phyloP scores from a whole-genome alignment of 805 yeast genomes.

The Yamadazyma philogaea region DNA sequence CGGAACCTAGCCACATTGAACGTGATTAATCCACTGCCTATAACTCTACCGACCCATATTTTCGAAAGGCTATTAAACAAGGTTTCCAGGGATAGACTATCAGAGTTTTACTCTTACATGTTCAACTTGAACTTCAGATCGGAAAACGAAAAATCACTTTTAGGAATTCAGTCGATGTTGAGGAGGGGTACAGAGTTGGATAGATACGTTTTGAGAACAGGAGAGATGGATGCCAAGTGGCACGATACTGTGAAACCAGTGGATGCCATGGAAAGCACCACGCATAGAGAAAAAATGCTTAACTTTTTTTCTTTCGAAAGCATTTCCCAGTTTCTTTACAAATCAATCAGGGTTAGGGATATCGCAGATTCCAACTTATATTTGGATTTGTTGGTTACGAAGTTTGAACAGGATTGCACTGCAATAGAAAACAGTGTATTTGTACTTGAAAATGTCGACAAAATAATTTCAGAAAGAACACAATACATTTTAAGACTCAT shows the following conservation, averaged over 20 bases:
- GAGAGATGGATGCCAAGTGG: constrained; percentile 35
- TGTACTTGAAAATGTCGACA: constrained; percentile 15
- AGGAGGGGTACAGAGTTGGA: constrained; percentile 30
- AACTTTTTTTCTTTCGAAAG: constrained; percentile 28
- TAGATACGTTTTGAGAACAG: constrained; percentile 34
- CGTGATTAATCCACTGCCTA: constrained; percentile 21
- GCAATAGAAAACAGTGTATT: constrained; percentile 9
- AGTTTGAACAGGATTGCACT: constrained; percentile 30
- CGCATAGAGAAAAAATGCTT: constrained; percentile 27
- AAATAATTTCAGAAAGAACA: constrained; percentile 18
- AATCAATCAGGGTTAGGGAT: constrained; percentile 24
- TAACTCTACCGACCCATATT: constrained; percentile 16
- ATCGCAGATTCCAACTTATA: constrained; percentile 32
- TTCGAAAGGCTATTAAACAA: constrained; percentile 19
- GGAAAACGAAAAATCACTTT: constrained; percentile 12
- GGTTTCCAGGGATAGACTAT: constrained; percentile 17
- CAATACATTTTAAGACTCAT: constrained; percentile 27
- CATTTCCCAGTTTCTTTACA: constrained; percentile 21
- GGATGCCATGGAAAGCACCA: constrained; percentile 10
- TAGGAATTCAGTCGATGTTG: constrained; percentile 22
- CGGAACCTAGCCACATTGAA: constrained; percentile 22
- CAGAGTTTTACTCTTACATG: constrained; percentile 27
- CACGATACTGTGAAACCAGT: constrained; percentile 26
- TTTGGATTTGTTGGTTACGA: constrained; percentile 33
- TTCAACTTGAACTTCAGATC: constrained; percentile 33